Conservation (phyloP, 176 grass and related monocot genomes). For the maize (Zea mays) region DNA sequence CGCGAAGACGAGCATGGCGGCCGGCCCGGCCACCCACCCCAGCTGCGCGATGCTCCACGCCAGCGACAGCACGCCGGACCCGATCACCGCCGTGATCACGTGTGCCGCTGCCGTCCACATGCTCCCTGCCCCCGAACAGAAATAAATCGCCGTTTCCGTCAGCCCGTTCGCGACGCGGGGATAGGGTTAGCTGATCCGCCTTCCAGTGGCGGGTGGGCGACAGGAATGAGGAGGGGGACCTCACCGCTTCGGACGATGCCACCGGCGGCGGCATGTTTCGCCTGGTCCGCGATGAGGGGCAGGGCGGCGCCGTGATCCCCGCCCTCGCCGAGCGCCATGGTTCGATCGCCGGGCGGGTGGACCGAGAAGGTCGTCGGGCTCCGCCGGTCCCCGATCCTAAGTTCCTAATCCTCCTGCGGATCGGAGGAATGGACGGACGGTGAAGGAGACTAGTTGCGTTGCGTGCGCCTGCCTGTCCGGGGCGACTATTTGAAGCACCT, state of each 20-base stretch:
- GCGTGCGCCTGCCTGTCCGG: not conserved
- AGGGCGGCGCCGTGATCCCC: conserved; percentile 17
- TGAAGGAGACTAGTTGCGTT: not conserved
- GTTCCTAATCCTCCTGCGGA: not conserved
- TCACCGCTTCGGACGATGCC: conserved; percentile 41
- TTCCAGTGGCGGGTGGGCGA: not conserved
- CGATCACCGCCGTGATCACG: conserved; percentile 93
- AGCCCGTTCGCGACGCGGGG: not conserved
- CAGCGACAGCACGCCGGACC: conserved; percentile 86
- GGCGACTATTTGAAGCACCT: conserved; percentile 19
- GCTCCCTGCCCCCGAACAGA: conserved; percentile 43
- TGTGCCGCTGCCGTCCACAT: conserved; percentile 89
- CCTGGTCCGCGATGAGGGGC: conserved; percentile 41
- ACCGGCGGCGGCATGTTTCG: conserved; percentile 16
- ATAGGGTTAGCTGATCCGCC: not conserved
- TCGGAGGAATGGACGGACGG: not conserved
- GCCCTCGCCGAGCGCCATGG: conserved; percentile 49
- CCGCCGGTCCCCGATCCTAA: not conserved
- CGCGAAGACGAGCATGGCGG: conserved; percentile 76
- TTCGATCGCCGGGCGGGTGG: not conserved
- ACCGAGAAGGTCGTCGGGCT: not conserved
- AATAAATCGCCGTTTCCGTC: not conserved
- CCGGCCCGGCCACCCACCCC: conserved; percentile 85
- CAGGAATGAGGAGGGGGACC: not conserved
- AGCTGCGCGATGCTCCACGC: conserved; percentile 96